These are phyloP conservation scores for Cladobotryum protrusum DNA, from an alignment of 2,329 filamentous ascomycete species.

Conservation along the genomic window DNA sequence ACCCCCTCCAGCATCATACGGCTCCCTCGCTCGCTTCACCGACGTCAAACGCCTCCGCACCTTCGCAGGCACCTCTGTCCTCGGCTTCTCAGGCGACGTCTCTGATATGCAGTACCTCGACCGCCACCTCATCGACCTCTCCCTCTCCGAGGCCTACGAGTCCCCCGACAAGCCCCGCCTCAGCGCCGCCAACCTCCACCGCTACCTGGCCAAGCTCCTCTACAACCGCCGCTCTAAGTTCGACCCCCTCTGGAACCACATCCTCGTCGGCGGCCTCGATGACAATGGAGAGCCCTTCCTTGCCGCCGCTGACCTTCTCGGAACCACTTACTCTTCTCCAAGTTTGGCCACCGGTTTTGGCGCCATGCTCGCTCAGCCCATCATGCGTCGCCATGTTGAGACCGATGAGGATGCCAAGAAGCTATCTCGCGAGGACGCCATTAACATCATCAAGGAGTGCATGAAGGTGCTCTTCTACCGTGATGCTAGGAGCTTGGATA, in stretches of 20 bases:
- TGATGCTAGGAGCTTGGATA: conserved; percentile 86
- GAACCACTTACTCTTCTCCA: conserved; percentile 83
- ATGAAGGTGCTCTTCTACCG: conserved; percentile 99
- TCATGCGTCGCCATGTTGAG: conserved; percentile 69
- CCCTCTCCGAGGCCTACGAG: conserved; percentile 82
- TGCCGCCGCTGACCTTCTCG: conserved; percentile 83
- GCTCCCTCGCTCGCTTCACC: conserved; percentile 91
- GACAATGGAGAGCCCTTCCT: conserved; percentile 78
- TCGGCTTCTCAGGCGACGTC: conserved; percentile 95
- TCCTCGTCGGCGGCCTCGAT: conserved; percentile 86
- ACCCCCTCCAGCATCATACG: conserved; percentile 71
- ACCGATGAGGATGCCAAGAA: conserved; percentile 74
- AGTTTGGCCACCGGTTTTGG: conserved; percentile 92
- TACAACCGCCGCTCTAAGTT: conserved; percentile 94
- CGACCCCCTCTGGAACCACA: conserved; percentile 94
- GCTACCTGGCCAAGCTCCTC: conserved; percentile 91
- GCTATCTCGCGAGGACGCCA: conserved; percentile 70
- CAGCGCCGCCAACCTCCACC: conserved; percentile 91
- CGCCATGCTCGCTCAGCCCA: conserved; percentile 84
- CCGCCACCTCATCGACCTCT: conserved; percentile 75
- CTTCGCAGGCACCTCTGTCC: conserved; percentile 76
- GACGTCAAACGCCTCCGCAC: conserved; percentile 91
- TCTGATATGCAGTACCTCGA: conserved; percentile 99
- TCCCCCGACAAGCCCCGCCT: conserved; percentile 45
- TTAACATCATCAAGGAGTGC: conserved; percentile 79